Percentiles rank a stretch among this genome's conserved stretches.
These are phyloP conservation scores for Purpureocillium takamizusanense DNA, from an alignment of 2,329 filamentous ascomycete genomes.

Conservation along the genomic window DNA sequence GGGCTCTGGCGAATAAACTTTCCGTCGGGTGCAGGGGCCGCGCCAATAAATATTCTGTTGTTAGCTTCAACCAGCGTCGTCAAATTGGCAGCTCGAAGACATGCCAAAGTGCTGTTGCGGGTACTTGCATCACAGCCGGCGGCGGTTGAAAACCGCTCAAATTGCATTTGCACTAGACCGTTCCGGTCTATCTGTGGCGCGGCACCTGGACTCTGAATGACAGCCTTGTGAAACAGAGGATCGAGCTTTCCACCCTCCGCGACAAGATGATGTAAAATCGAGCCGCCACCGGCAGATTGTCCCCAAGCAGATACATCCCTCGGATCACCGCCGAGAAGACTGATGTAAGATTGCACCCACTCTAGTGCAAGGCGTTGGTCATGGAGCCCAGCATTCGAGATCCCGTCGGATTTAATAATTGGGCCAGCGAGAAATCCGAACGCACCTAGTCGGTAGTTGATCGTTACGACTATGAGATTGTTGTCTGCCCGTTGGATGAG, in stretches of 20 bases:
- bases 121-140: no score
- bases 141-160: no score
- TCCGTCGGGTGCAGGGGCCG: no score
- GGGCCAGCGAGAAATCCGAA: conserved; percentile 36
- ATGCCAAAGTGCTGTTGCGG: no score
- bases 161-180: no score
- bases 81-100: no score
- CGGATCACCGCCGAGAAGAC: conserved; percentile 40
- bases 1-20: no score
- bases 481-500: conserved; percentile 12
- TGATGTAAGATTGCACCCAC: conserved; percentile 42
- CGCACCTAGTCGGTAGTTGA: conserved; percentile 31
- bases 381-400: conserved; percentile 38
- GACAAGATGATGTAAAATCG: conserved; percentile 37
- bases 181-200: no score
- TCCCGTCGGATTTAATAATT: conserved; percentile 20
- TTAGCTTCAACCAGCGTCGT: no score
- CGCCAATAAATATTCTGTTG: no score
- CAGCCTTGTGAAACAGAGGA: conserved; percentile 35
- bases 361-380: conserved; percentile 39
- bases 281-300: conserved; percentile 40
- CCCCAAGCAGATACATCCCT: conserved; percentile 33
- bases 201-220: conserved; percentile 20
- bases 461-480: conserved; percentile 28
- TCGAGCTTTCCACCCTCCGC: conserved; percentile 30